Evolutionary conservation across 371 early-diverging fungal species (phyloP).

Genomic region (Mortierella sp.): DNA sequence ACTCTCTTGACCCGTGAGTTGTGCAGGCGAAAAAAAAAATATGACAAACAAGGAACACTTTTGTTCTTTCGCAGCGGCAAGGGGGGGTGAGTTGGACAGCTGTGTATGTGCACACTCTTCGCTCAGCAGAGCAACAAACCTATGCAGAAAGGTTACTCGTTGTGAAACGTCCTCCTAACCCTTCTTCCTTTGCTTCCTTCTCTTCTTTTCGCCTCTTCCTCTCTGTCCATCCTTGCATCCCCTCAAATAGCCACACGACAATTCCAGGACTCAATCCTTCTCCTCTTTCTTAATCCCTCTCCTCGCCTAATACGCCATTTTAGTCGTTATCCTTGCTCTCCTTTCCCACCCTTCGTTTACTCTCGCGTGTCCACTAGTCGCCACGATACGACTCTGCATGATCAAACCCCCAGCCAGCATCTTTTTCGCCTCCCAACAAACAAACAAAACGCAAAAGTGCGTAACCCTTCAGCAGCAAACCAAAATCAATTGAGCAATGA

Average conservation of each 20-base stretch:
- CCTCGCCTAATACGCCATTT: neutral
- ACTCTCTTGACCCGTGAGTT: neutral
- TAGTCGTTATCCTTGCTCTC: neutral
- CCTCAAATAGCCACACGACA: neutral
- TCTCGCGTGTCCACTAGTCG: neutral
- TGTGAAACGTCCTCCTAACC: neutral
- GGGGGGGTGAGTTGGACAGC: neutral
- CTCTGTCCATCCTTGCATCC: neutral
- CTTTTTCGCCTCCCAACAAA: constrained; percentile 30
- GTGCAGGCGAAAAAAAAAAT: neutral
- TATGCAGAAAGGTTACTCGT: neutral
- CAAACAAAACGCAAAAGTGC: constrained; percentile 47
- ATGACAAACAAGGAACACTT: neutral
- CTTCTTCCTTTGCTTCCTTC: neutral
- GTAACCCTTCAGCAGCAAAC: neutral
- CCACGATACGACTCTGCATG: constrained; percentile 41
- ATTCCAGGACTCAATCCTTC: neutral
- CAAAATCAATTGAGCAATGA: constrained; percentile 33
- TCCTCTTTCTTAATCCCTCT: neutral
- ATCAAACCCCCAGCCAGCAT: constrained; percentile 35
- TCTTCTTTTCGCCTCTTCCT: neutral
- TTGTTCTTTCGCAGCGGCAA: neutral
- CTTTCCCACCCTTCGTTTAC: neutral
- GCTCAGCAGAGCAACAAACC: neutral
- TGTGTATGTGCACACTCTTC: neutral